Evolutionary conservation across 768 basidiomycete genomes (phyloP), one percentile per base, ranked within the genome.

Genomic region (Asterophora lycoperdoides): DNA sequence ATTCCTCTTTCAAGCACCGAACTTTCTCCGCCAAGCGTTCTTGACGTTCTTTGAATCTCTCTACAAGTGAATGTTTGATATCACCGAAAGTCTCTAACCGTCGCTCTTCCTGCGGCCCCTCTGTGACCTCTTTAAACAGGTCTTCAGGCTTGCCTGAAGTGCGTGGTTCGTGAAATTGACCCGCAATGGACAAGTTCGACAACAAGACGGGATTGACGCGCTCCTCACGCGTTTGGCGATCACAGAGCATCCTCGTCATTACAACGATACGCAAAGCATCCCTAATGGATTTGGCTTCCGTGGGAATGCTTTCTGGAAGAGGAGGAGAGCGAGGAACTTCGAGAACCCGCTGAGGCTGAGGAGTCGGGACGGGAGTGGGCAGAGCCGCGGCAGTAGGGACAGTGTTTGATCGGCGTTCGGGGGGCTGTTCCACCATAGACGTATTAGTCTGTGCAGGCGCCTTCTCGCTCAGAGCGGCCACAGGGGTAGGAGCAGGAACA

Each of bases 191-290:
- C 52, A 69, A 68, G 60, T 89, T 89, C 26, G 79, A 74, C 55
- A 75, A 63, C 11, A 91, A 68, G 17, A 90, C 72, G 1, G 85
- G 85, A 19, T 75, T 72, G 8, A 86, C 72, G 17, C 79, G 77
- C 56, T 86, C 83, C 34, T 77, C 74, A 17, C 78, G 78, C 9
- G 82, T 76, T 61, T 84, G 81, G 11, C 67, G 71, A 60, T 87
- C 83, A 52, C 68, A 72, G 30, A 77, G 72, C 34, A 83, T 70
- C 23, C 86, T 76, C 8, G 80, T 76, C 68, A 80, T 78, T 20
- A 86, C 73, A 11, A 83, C 78, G 20, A 83, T 67, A 19, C 80
- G 79, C 36, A 89, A 70, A 7, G 81, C 83, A 39, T 88, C 86
- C 39, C 68, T 62, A 7, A 79, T 70, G 9, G 78, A 74, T 42